phyloP scores from a whole-genome alignment of 306 rosid genomes.

The Luffa aegyptiaca region DNA sequence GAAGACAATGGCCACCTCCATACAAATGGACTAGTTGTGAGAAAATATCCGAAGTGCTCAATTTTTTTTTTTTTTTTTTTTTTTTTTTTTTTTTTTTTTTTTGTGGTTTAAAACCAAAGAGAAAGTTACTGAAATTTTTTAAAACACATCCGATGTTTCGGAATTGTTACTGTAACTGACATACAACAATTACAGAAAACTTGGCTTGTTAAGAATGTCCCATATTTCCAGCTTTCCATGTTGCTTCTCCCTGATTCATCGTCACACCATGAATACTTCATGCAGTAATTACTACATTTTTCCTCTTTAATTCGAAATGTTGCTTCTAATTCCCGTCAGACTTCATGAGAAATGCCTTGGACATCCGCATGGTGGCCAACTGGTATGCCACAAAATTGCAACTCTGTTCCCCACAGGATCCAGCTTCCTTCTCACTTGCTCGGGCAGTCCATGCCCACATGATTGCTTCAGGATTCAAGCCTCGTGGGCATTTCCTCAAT shows the following conservation, averaged over 20 bases:
- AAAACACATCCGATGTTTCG: too few relatives aligned
- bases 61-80: too few relatives aligned
- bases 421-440: slow-evolving; percentile 20
- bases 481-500: slow-evolving; percentile 41
- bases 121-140: too few relatives aligned
- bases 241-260: not conserved
- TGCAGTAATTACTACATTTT: not conserved
- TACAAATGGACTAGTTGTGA: too few relatives aligned
- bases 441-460: slow-evolving; percentile 11
- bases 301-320: not conserved
- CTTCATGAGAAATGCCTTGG: not conserved
- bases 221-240: not conserved
- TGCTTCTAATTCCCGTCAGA: not conserved
- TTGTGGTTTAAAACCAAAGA: too few relatives aligned
- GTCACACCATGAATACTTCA: not conserved
- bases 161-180: too few relatives aligned
- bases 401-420: slow-evolving; percentile 10
- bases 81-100: too few relatives aligned
- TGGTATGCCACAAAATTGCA: slow-evolving; percentile 34
- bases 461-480: slow-evolving; percentile 13
- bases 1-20: too few relatives aligned
- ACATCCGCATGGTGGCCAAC: slow-evolving; percentile 22
- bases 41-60: too few relatives aligned
- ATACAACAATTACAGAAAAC: not conserved
- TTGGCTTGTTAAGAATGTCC: not conserved